Conservation (phyloP, 768 basidiomycete genomes). For the Tulasnella sp. region DNA sequence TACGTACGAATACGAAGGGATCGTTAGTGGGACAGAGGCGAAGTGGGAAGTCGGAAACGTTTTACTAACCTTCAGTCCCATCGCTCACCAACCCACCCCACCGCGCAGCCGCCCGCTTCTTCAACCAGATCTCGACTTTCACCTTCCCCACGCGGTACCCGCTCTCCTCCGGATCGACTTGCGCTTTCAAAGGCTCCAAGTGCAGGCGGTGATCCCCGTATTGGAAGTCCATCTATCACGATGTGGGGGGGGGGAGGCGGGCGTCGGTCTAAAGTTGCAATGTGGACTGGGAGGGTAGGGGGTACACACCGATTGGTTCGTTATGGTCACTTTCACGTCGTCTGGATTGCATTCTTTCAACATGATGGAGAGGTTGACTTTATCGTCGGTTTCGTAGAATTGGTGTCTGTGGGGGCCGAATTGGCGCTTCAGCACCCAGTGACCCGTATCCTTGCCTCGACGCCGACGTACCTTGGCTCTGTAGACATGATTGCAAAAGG, state of each 20-base stretch:
- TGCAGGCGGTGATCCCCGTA: slow-evolving; percentile 58
- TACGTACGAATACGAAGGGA: slow-evolving; percentile 26
- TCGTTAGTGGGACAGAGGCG: not conserved
- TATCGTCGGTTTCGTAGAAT: slow-evolving; percentile 80
- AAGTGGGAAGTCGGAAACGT: slow-evolving; percentile 11
- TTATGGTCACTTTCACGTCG: slow-evolving; percentile 49
- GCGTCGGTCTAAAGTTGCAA: too few relatives aligned
- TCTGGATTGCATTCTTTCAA: slow-evolving; percentile 62
- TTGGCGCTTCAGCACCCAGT: not conserved
- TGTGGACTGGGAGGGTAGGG: not conserved
- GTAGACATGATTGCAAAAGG: not conserved
- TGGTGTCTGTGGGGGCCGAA: slow-evolving; percentile 45
- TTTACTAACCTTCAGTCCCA: slow-evolving; percentile 53
- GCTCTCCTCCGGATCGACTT: slow-evolving; percentile 55
- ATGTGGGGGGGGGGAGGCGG: not conserved
- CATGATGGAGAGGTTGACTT: slow-evolving; percentile 60
- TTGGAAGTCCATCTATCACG: slow-evolving; percentile 8
- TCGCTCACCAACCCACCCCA: slow-evolving; percentile 75
- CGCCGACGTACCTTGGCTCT: slow-evolving; percentile 8
- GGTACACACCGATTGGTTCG: slow-evolving; percentile 31
- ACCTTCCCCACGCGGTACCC: slow-evolving; percentile 65
- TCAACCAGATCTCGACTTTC: slow-evolving; percentile 77
- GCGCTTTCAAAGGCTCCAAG: slow-evolving; percentile 71
- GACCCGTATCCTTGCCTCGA: not conserved
- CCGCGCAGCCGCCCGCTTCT: slow-evolving; percentile 50